A percentile compares a stretch with the other conserved stretches of the same genome.
Conservation (phyloP, 1,284 basidiomycete species). For the Ganoderma sp. region DNA sequence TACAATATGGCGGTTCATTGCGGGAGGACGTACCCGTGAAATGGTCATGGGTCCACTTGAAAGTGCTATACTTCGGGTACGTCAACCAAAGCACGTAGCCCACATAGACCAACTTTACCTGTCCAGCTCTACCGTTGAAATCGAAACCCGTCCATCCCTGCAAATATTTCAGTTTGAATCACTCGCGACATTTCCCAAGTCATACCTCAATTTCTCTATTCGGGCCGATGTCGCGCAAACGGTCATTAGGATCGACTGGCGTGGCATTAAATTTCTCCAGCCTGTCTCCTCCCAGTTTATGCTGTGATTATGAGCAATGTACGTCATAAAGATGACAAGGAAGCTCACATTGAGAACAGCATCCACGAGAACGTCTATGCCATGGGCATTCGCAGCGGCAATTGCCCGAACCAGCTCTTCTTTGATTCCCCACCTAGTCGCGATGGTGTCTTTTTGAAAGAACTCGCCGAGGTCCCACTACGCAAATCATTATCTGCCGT, state of each 20-base stretch:
- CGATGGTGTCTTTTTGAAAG: conserved; percentile 78
- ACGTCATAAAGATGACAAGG: not conserved
- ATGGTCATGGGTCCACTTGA: conserved; percentile 74
- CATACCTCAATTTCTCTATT: conserved; percentile 72
- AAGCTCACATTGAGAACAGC: conserved; percentile 74
- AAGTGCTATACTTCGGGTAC: conserved; percentile 62
- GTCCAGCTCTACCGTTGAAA: conserved; percentile 78
- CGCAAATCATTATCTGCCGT: not conserved
- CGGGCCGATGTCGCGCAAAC: conserved; percentile 64
- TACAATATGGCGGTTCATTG: not conserved
- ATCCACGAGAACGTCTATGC: conserved; percentile 75
- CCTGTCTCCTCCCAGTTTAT: conserved; percentile 85
- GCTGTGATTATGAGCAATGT: conserved; percentile 50
- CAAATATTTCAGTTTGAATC: conserved; percentile 14
- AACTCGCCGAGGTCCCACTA: conserved; percentile 96
- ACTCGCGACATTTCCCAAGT: not conserved
- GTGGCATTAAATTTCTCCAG: conserved; percentile 78
- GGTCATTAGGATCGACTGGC: conserved; percentile 72
- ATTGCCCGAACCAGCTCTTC: conserved; percentile 80
- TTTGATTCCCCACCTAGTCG: conserved; percentile 92
- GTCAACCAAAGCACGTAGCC: not conserved
- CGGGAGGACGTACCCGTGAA: conserved; percentile 64
- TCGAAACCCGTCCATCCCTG: conserved; percentile 89
- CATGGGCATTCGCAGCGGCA: conserved; percentile 57
- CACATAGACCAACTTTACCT: conserved; percentile 50